Evolutionary conservation across 2,329 filamentous ascomycete species (phyloP).

Genomic region (Curvularia hawaiiensis): DNA sequence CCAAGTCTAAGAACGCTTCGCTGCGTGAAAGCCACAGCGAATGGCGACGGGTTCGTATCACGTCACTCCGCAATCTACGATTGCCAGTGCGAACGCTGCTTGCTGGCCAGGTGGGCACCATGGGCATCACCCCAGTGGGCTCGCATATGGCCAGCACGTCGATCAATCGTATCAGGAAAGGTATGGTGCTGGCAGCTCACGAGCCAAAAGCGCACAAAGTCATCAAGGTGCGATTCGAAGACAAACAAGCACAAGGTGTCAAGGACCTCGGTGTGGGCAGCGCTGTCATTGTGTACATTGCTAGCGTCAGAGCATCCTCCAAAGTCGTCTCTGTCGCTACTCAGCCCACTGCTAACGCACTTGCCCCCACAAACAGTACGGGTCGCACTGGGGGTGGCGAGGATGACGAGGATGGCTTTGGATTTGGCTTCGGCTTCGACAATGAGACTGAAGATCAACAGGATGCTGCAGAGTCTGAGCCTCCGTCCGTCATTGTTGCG

Average conservation of each 20-base stretch:
- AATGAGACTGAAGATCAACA: slow-evolving; percentile 51
- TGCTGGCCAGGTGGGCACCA: slow-evolving; percentile 84
- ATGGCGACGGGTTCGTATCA: slow-evolving; percentile 82
- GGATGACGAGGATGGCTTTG: slow-evolving; percentile 42
- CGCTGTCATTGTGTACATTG: slow-evolving; percentile 81
- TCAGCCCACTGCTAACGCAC: slow-evolving; percentile 1
- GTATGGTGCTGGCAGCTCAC: slow-evolving; percentile 75
- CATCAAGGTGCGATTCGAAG: slow-evolving; percentile 70
- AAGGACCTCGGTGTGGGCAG: slow-evolving; percentile 69
- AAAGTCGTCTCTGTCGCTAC: slow-evolving; percentile 64
- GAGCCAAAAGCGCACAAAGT: slow-evolving; percentile 59
- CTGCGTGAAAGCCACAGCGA: slow-evolving; percentile 42
- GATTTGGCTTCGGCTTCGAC: slow-evolving; percentile 63
- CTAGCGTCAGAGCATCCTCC: slow-evolving; percentile 82
- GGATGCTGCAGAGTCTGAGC: slow-evolving; percentile 12
- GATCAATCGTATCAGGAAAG: slow-evolving; percentile 64
- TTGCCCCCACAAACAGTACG: background rate
- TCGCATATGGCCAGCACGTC: slow-evolving; percentile 34
- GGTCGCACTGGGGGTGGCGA: slow-evolving; percentile 27
- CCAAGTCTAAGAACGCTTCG: slow-evolving; percentile 18
- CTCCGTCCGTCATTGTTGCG: slow-evolving; percentile 55
- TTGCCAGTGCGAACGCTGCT: slow-evolving; percentile 78
- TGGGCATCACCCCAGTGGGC: slow-evolving; percentile 68
- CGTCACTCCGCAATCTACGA: slow-evolving; percentile 86
- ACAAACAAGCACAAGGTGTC: slow-evolving; percentile 57